phyloP scores from a whole-genome alignment of 2,329 filamentous ascomycete species.

The Fonsecaea pedrosoi region DNA sequence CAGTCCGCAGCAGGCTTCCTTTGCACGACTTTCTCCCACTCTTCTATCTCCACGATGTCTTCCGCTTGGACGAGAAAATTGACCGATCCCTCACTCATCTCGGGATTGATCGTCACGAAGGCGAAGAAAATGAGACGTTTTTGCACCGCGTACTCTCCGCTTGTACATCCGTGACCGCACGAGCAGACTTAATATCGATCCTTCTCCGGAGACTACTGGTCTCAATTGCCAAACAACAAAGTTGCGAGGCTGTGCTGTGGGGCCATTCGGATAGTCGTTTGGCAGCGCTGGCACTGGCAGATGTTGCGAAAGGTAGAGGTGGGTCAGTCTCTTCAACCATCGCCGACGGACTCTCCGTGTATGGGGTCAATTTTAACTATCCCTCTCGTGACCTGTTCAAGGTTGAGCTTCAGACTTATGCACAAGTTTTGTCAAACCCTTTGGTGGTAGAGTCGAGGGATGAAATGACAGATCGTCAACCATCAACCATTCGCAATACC shows the following conservation, averaged over 20 bases:
- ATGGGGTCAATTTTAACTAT: constrained; percentile 71
- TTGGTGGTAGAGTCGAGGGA: constrained; percentile 28
- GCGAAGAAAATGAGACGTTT: constrained; percentile 50
- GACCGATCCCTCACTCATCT: constrained; percentile 30
- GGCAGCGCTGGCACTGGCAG: constrained; percentile 82
- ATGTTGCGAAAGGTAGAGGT: constrained; percentile 89
- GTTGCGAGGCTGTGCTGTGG: constrained; percentile 76
- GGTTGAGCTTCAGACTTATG: constrained; percentile 76
- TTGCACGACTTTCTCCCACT: constrained; percentile 66
- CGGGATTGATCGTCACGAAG: constrained; percentile 26
- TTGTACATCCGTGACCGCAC: constrained; percentile 76
- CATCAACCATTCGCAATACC: constrained; percentile 67
- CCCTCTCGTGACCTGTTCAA: constrained; percentile 85
- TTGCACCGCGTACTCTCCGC: constrained; percentile 64
- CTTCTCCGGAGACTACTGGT: constrained; percentile 76
- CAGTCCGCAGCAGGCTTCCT: constrained; percentile 67
- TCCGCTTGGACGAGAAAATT: constrained; percentile 50
- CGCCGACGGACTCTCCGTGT: constrained; percentile 72
- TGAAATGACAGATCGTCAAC: constrained; percentile 36
- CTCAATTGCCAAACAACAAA: constrained; percentile 63
- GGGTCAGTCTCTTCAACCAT: constrained; percentile 82
- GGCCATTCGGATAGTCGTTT: constrained; percentile 87
- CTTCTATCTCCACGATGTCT: constrained; percentile 68
- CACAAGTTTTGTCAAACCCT: constrained; percentile 50
- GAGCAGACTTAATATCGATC: constrained; percentile 73